Base-by-base conservation (phyloP, 768 basidiomycete genomes). In the Pholiota microspora region DNA sequence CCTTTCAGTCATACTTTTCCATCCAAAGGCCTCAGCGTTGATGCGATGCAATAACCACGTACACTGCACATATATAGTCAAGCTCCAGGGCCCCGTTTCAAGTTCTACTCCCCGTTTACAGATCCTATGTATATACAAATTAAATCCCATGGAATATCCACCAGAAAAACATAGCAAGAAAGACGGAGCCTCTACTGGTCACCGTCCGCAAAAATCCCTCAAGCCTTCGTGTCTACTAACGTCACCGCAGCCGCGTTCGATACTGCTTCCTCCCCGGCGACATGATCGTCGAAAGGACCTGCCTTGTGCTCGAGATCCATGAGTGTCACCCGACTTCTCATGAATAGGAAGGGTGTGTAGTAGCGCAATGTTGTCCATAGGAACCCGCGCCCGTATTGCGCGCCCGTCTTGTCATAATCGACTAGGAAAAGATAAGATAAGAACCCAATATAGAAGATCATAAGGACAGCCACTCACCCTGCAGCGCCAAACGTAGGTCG, bases 321-420 rank as follows among this genome's bases (percentile, higher is more conserved):
- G 59, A 72, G 69, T 21, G 57, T 67, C 36, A 29, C 15, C 16
- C 62, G 67, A 45, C 70, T 69, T 31, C 59, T 55, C 7, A 59
- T 59, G 42, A 71, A 48, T 7, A 76, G 63, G 35, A 76, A 68
- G 0, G 86, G 86, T 16, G 78, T 68, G 62, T 88, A 89, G 61
- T 79, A 89, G 51, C 68, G 67, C 55, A 75, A 71, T 3, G 80
- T 80, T 58, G 88, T 91, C 88, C 88, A 91, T 49, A 90, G 71
- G 75, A 91, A 91, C 63, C 78, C 68, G 35, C 88, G 82, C 21
- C 85, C 77, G 63, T 89, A 79, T 60, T 79, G 79, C 12, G 82
- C 75, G 18, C 78, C 77, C 29, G 78, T 83, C 65, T 80, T 82
- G 55, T 88, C 82, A 62, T 87, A 89, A 67, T 90, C 85, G 45